phyloP scores from a whole-genome alignment of 805 yeast genomes.

The Yamadazyma insecticola region DNA sequence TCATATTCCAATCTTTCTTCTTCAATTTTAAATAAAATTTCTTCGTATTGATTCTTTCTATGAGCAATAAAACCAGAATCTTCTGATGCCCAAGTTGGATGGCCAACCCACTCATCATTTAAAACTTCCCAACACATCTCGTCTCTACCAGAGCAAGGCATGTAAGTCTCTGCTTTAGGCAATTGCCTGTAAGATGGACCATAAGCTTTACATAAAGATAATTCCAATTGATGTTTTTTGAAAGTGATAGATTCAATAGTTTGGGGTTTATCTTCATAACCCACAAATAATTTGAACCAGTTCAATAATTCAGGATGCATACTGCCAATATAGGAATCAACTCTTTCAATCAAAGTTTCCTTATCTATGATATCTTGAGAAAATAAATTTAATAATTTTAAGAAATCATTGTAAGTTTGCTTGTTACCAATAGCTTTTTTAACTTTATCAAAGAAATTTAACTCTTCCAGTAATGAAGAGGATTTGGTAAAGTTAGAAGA shows the following conservation, averaged over 20 bases:
- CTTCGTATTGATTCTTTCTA: conserved; percentile 96
- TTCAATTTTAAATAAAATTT: conserved; percentile 87
- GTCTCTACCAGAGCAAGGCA: conserved; percentile 98
- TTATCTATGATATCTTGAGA: conserved; percentile 90
- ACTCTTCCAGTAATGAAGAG: conserved; percentile 74
- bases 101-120: conserved; percentile 99
- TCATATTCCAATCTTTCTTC: conserved; percentile 98
- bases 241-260: conserved; percentile 82
- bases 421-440: conserved; percentile 85
- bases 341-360: conserved; percentile 74
- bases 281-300: conserved; percentile 93
- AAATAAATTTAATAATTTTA: conserved; percentile 80
- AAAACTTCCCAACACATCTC: conserved; percentile 99
- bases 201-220: conserved; percentile 85
- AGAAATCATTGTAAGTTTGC: conserved; percentile 86
- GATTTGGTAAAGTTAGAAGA: conserved; percentile 39
- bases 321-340: conserved; percentile 77
- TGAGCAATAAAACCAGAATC: conserved; percentile 99
- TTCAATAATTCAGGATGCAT: conserved; percentile 69
- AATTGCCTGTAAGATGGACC: conserved; percentile 93
- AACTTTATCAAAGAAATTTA: conserved; percentile 86
- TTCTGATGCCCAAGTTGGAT: conserved; percentile 99
- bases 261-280: conserved; percentile 78
- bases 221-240: conserved; percentile 87
- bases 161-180: conserved; percentile 89